Base-by-base conservation (phyloP, 2,329 filamentous ascomycete species). In the Pseudogymnoascus sp. region DNA sequence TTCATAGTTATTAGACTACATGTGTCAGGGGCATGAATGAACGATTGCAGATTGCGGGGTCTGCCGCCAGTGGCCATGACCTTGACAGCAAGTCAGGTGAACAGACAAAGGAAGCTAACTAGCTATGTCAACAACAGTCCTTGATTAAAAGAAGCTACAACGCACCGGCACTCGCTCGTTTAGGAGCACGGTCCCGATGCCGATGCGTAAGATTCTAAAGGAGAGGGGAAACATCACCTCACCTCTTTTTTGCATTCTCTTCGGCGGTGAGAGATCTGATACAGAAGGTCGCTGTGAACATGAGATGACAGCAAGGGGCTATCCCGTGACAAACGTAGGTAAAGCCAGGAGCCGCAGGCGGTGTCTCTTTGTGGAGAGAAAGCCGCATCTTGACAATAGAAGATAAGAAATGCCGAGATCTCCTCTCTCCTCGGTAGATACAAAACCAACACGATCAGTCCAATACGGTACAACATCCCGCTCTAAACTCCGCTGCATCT, bases 371-470 rank as follows among this genome's bases (percentile, higher is more conserved):
- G 42, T 49, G n/a, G 42, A 16, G 23, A 28, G 42, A 28, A 28
- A 49, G 42, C 42, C 28, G 22, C 22, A n/a, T 49, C 42, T 49
- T 49, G 23, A 28, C 6, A 49, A 55, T 55, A 12, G 25, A 30
- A 49, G 28, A 12, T 55, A 55, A 55, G 49, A 55, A 55, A 55
- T 55, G 49, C 49, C 49, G n/a, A 33, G 25, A 55, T 55, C 49
- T 19, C 49, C 45, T 30, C 45, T 11, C 25, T 52, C 45, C 25
- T 55, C 45, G 45, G 25, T 33, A 55, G 25, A 33, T 55, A 55
- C 25, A 55, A 55, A 55, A 33, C 14, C 22, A 52, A 30, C 45
- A 16, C 45, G 42, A 28, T 28, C 42, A 49, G 23, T 49, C 23
- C 23, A 25, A 49, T n/a, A 28, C 23, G 42, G 22, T 49, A 28